These are phyloP conservation scores for Hirsutella rhossiliensis DNA, from an alignment of 2,329 filamentous ascomycete species.

Conservation along the genomic window DNA sequence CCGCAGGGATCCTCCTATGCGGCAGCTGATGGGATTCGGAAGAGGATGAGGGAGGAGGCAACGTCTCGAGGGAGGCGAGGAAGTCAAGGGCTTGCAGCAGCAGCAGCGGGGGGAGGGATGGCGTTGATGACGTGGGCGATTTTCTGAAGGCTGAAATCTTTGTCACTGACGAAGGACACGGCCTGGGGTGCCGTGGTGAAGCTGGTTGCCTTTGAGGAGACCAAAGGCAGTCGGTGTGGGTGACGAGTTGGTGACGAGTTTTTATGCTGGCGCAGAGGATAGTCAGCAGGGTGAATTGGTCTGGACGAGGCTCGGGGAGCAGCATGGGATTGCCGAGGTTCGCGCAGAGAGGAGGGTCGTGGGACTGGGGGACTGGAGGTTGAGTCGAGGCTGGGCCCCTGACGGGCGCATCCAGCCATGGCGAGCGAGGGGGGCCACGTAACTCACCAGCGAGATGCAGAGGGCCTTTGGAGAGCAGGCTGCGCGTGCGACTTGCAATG, in stretches of 20 bases:
- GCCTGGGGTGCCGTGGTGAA: slow-evolving; percentile 51
- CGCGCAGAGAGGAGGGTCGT: too few relatives aligned
- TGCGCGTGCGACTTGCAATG: too few relatives aligned
- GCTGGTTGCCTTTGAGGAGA: slow-evolving; percentile 49
- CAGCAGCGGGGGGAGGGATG: slow-evolving; percentile 43
- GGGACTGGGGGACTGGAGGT: too few relatives aligned
- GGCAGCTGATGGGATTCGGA: slow-evolving; percentile 77
- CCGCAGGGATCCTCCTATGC: slow-evolving; percentile 97
- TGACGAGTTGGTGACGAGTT: neutral
- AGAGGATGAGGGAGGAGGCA: slow-evolving; percentile 38
- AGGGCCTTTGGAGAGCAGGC: too few relatives aligned
- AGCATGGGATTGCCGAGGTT: too few relatives aligned
- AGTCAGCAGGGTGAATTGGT: neutral
- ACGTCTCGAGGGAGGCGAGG: slow-evolving; percentile 35
- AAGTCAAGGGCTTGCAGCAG: slow-evolving; percentile 34
- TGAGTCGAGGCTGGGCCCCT: too few relatives aligned
- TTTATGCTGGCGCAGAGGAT: neutral
- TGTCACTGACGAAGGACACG: slow-evolving; percentile 50
- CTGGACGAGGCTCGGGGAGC: too few relatives aligned
- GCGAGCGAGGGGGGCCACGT: too few relatives aligned
- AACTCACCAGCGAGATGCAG: too few relatives aligned
- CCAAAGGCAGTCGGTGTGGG: slow-evolving; percentile 43
- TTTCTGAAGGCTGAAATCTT: slow-evolving; percentile 58
- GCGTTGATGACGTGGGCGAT: slow-evolving; percentile 56
- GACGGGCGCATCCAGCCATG: too few relatives aligned